phyloP scores from a whole-genome alignment of 1,284 basidiomycete genomes.

The Ceraceosorus guamensis region DNA sequence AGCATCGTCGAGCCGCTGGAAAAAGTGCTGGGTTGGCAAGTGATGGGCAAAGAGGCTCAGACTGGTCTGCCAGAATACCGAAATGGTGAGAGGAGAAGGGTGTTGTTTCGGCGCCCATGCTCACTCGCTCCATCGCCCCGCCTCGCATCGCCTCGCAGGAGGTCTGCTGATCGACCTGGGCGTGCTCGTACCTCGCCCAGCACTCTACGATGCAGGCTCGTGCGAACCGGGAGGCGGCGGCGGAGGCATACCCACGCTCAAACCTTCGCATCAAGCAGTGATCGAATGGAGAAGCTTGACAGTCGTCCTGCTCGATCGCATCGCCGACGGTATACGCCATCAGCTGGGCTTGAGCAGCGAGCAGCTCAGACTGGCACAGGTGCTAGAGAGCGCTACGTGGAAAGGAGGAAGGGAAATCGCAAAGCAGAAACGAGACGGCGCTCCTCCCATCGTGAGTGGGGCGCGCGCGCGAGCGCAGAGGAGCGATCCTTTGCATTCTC shows the following conservation, averaged over 20 bases:
- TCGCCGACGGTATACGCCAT: constrained; percentile 16
- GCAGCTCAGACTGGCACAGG: constrained; percentile 69
- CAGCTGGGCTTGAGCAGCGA: constrained; percentile 47
- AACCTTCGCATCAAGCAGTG: constrained; percentile 74
- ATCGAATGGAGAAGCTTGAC: constrained; percentile 94
- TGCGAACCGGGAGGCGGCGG: constrained; percentile 54
- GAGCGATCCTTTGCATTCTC: constrained; percentile 11
- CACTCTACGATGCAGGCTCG: constrained; percentile 52
- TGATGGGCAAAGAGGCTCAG: constrained; percentile 67
- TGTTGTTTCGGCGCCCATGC: too few species aligned
- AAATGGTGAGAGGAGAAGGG: too few species aligned
- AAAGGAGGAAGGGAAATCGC: constrained; percentile 85
- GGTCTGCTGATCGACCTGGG: constrained; percentile 78
- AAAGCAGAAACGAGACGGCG: constrained; percentile 62
- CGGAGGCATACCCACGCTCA: constrained; percentile 54
- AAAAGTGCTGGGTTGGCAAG: constrained; percentile 62
- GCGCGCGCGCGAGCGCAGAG: constrained; percentile 16
- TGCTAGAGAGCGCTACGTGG: constrained; percentile 90
- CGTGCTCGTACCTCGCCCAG: constrained; percentile 20
- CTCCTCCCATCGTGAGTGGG: constrained; percentile 63
- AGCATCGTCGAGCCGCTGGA: constrained; percentile 33
- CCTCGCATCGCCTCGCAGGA: too few species aligned
- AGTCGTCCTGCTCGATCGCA: constrained; percentile 63
- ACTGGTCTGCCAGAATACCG: constrained; percentile 52
- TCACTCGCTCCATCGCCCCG: too few species aligned